Conservation (phyloP, 2,329 filamentous ascomycete genomes). For the Alternaria sp. region DNA sequence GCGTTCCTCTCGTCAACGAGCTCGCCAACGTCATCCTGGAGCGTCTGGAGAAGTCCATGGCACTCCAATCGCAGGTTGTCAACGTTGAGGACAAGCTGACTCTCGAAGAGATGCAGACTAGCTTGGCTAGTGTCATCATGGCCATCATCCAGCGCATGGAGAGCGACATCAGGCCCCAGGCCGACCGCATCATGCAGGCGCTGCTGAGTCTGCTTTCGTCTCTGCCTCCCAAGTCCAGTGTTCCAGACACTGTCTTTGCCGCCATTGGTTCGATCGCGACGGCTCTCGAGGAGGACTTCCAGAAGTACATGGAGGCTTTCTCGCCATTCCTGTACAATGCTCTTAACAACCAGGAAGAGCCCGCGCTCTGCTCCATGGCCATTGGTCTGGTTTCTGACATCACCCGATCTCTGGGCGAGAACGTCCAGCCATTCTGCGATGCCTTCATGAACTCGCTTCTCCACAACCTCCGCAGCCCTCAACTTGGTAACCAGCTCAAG, state of each 20-base stretch:
- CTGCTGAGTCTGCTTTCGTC: constrained; percentile 80
- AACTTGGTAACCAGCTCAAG: constrained; percentile 95
- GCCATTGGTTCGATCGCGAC: constrained; percentile 91
- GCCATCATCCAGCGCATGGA: constrained; percentile 91
- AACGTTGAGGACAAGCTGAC: constrained; percentile 96
- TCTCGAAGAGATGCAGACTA: constrained; percentile 97
- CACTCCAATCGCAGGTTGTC: constrained; percentile 89
- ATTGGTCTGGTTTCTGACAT: constrained; percentile 98
- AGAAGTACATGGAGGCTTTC: constrained; percentile 98
- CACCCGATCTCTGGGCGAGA: constrained; percentile 85
- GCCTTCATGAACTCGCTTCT: constrained; percentile 98
- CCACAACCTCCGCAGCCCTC: constrained; percentile 86
- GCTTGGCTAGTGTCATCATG: constrained; percentile 87
- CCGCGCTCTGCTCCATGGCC: constrained; percentile 92
- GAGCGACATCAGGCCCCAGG: constrained; percentile 85
- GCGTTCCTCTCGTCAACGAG: constrained; percentile 77
- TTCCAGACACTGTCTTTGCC: constrained; percentile 92
- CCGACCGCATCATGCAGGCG: constrained; percentile 91
- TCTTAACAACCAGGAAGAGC: constrained; percentile 93
- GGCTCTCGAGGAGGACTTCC: constrained; percentile 88
- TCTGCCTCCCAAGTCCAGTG: constrained; percentile 84
- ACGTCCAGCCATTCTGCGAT: constrained; percentile 94
- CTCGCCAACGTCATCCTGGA: constrained; percentile 89
- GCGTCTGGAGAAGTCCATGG: constrained; percentile 86
- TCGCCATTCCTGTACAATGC: constrained; percentile 91